Base-by-base conservation (phyloP, 768 basidiomycete genomes). In the Agaricus bisporus region DNA sequence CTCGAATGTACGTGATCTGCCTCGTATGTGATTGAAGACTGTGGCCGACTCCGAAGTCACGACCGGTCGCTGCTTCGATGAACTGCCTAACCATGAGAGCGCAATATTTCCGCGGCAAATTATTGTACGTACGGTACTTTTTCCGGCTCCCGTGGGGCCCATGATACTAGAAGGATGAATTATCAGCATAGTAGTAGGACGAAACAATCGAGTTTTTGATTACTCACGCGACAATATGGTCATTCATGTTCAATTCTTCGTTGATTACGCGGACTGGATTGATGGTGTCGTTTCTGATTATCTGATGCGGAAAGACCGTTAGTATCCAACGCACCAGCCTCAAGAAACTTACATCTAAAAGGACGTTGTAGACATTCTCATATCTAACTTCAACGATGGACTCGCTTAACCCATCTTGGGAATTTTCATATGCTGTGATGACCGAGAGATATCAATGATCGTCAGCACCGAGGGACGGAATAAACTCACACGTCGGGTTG, bases 131-230 rank as follows among this genome's bases (percentile, higher is more conserved):
- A 68, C 67, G 11, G 64, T 64, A 48, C 66, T 67, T 51, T 67
- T 68, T 12, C 67, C 67, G 17, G 65, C 60, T 44, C 67, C 66
- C 4, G 65, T 68, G 3, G 62, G 61, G 0, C 67, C 67, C 65
- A 68, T 67, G 4, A 67, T 44, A 14, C 67, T 65, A 32, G 10
- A 14, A 55, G 42, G 20, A 39, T 38, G 18, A 25, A 56, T 18
- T 28, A 38, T 52, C 18, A 46, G 35, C 20, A 22, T 43, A 39
- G 5, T 35, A 32, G 32, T 28, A 41, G 14, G 32, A 17, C n/a
- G 12, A 39, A 17, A 38, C 28, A 22, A 20, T 22, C 4, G 22
- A 22, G 22, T 2, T 22, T 2, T 25, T 18, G 20, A 8, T 11
- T 1, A 58, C 60, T 54, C 55, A 64, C 62, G 60, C 60, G 46